Percentiles rank a stretch among this genome's conserved stretches.
phyloP scores from a whole-genome alignment of 2,329 filamentous ascomycete species.

The Claviceps maximensis region DNA sequence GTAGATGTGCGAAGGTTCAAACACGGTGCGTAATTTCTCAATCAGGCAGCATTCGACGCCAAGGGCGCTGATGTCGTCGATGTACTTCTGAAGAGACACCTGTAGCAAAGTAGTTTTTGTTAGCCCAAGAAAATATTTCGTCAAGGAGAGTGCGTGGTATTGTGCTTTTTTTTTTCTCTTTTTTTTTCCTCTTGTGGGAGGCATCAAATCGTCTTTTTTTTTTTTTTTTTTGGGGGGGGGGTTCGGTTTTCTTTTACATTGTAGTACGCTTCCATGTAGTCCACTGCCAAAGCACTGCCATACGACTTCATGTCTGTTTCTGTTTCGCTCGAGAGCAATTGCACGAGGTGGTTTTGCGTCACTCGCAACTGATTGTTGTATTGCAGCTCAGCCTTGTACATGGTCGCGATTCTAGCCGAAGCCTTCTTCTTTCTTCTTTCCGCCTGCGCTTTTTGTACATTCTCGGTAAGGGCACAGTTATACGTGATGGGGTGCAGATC shows the following conservation, averaged over 20 bases:
- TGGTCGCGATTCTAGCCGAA: slow-evolving; percentile 4
- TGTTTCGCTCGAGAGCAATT: not conserved
- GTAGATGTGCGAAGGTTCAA: slow-evolving; percentile 10
- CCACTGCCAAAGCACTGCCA: slow-evolving; percentile 12
- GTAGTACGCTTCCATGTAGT: slow-evolving; percentile 27
- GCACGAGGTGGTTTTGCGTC: not conserved
- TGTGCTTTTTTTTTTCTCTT: no score
- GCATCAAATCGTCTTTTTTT: no score
- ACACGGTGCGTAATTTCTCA: slow-evolving; percentile 6
- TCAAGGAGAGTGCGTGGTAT: no score
- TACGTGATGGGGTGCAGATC: slow-evolving; percentile 38
- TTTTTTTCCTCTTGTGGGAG: no score
- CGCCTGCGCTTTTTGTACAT: slow-evolving; percentile 18
- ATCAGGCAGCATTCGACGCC: slow-evolving; percentile 12
- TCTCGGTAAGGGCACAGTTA: slow-evolving; percentile 31
- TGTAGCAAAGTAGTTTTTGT: not conserved
- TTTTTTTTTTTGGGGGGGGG: no score
- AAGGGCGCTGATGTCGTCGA: slow-evolving; percentile 12
- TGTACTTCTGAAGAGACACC: slow-evolving; percentile 10
- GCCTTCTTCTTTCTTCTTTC: slow-evolving; percentile 5
- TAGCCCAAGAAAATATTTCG: not conserved
- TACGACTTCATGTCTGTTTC: not conserved
- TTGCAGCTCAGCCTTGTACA: not conserved
- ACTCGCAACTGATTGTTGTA: not conserved
- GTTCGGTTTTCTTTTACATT: slow-evolving; percentile 15